These are phyloP conservation scores for Trypethelium eluteriae DNA, from an alignment of 495 filamentous ascomycete genomes.

Conservation along the genomic window DNA sequence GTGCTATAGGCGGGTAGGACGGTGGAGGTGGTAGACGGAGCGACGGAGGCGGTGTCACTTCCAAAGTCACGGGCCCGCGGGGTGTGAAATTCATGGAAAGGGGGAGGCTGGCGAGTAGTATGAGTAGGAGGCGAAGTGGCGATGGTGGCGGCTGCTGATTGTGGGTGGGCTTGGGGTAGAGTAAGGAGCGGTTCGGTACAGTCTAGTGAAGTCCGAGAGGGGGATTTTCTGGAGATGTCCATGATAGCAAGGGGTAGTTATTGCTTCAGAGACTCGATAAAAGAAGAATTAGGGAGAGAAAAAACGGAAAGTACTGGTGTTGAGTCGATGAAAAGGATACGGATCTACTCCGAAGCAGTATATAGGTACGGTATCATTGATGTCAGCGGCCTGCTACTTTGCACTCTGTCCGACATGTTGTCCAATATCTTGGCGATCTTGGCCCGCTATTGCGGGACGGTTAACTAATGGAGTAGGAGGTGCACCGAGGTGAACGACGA, in stretches of 20 bases:
- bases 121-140: neutral
- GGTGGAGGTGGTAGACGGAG: neutral
- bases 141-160: neutral
- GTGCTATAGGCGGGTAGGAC: neutral
- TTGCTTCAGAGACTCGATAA: no score
- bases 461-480: neutral
- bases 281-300: no score
- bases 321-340: no score
- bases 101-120: neutral
- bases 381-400: no score
- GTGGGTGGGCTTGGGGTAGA: neutral
- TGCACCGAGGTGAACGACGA: neutral
- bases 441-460: neutral
- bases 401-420: no score
- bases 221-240: neutral
- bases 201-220: neutral
- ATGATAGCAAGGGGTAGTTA: neutral
- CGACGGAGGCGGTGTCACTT: neutral
- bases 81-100: neutral
- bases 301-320: no score
- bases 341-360: no score
- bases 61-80: constrained; percentile 3
- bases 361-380: no score
- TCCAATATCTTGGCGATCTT: no score
- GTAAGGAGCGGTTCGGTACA: neutral